phyloP scores from a whole-genome alignment of 2,329 filamentous ascomycete genomes.

The Pyrenophora graminea region DNA sequence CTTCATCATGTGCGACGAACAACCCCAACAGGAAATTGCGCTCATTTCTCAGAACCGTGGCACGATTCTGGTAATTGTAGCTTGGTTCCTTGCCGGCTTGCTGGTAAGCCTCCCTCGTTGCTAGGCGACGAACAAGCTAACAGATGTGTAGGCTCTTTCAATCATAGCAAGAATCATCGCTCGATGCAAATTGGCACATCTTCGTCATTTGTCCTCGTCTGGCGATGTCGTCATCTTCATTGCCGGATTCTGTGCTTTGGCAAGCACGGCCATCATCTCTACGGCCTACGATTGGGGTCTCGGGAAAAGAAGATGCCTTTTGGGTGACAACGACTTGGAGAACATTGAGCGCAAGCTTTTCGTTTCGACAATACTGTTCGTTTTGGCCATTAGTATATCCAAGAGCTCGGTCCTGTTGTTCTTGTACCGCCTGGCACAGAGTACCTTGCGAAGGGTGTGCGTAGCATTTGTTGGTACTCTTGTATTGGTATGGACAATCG shows the following conservation, averaged over 20 bases:
- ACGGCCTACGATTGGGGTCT: slow-evolving; percentile 27
- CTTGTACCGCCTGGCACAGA: slow-evolving; percentile 23
- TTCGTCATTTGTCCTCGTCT: slow-evolving; percentile 13
- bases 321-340: slow-evolving; percentile 8
- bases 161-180: slow-evolving; percentile 20
- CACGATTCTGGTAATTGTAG: slow-evolving; percentile 30
- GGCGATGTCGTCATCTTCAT: slow-evolving; percentile 29
- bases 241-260: slow-evolving; percentile 27
- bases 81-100: slow-evolving; percentile 33
- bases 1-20: slow-evolving; percentile 16
- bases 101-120: slow-evolving; percentile 18
- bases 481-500: slow-evolving; percentile 26
- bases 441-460: slow-evolving; percentile 15
- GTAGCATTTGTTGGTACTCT: slow-evolving; percentile 17
- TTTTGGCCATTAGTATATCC: slow-evolving; percentile 26
- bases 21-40: slow-evolving; percentile 18
- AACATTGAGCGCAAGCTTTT: slow-evolving; percentile 28
- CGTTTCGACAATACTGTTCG: slow-evolving; percentile 29
- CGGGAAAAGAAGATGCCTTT: slow-evolving; percentile 21
- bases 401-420: slow-evolving; percentile 31
- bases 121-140: slow-evolving; percentile 6
- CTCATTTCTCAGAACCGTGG: slow-evolving; percentile 34
- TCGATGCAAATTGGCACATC: slow-evolving; percentile 19
- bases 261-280: slow-evolving; percentile 28
- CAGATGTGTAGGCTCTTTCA: slow-evolving; percentile 22